Percentiles rank a stretch among this genome's conserved stretches.
Conservation (phyloP, 176 grass and related monocot species). For the Puccinellia tenuiflora region DNA sequence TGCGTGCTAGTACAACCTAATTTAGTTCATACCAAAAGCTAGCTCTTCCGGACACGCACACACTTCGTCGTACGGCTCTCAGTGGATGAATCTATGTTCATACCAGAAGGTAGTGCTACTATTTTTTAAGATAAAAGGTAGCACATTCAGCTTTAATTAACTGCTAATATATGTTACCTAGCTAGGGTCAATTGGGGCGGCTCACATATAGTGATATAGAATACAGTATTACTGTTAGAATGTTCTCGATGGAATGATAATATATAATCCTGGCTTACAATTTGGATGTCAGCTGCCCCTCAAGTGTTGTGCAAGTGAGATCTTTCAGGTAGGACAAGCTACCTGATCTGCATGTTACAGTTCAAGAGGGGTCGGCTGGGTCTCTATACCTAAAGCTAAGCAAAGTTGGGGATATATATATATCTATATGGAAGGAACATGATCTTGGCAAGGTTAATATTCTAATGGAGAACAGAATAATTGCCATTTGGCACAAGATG, state of each 20-base stretch:
- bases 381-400: constrained; percentile 35
- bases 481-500: constrained; percentile 32
- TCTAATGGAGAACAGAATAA: constrained; percentile 39
- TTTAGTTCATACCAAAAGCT: not conserved
- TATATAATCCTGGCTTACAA: constrained; percentile 15
- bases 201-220: constrained; percentile 11
- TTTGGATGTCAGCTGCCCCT: constrained; percentile 25
- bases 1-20: not conserved
- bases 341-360: constrained; percentile 33
- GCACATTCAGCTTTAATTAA: not conserved
- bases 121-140: not conserved
- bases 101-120: not conserved
- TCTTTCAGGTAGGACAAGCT: constrained; percentile 28
- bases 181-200: constrained; percentile 8
- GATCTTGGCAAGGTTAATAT: constrained; percentile 48
- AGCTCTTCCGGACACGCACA: not conserved
- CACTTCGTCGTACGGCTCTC: not conserved
- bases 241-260: constrained; percentile 18
- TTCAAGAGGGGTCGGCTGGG: not conserved
- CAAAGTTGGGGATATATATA: constrained; percentile 29
- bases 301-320: constrained; percentile 35
- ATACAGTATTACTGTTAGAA: constrained; percentile 28
- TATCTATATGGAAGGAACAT: constrained; percentile 33
- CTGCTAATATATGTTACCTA: not conserved
- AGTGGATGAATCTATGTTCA: not conserved